Conservation (phyloP, 192 early-diverging fungal genomes). For the Mortierella alpina region DNA sequence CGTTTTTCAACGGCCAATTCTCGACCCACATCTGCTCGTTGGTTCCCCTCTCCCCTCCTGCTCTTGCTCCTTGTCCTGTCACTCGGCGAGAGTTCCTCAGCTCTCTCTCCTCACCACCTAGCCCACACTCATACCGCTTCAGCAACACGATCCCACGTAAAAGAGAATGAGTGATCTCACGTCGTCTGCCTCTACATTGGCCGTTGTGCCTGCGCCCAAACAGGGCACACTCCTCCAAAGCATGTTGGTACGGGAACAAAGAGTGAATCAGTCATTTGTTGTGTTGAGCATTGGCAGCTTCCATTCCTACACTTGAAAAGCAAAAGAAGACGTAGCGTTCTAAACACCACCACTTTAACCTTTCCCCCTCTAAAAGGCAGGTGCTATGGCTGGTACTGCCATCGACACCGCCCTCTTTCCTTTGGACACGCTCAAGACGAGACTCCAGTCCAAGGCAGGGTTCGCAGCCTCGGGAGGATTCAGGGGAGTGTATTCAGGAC, state of each 20-base stretch:
- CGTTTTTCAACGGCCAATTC: background rate
- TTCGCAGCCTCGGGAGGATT: slow-evolving; percentile 90
- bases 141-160: background rate
- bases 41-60: background rate
- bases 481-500: slow-evolving; percentile 89
- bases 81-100: background rate
- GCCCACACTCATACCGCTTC: background rate
- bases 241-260: slow-evolving; percentile 25
- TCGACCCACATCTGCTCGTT: background rate
- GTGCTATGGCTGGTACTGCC: slow-evolving; percentile 90
- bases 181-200: slow-evolving; percentile 25
- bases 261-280: too few relatives aligned
- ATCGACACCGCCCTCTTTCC: slow-evolving; percentile 96
- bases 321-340: background rate
- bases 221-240: slow-evolving; percentile 39
- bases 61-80: background rate
- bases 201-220: slow-evolving; percentile 25
- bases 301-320: too few relatives aligned
- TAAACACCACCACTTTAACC: background rate
- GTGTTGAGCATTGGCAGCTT: too few relatives aligned
- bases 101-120: background rate
- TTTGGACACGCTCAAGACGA: slow-evolving; percentile 97
- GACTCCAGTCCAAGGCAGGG: slow-evolving; percentile 87
- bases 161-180: slow-evolving; percentile 41
- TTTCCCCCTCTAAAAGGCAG: slow-evolving; percentile 62